Base-by-base conservation (phyloP, 202 grass and related monocot genomes). In the Eragrostis tef region DNA sequence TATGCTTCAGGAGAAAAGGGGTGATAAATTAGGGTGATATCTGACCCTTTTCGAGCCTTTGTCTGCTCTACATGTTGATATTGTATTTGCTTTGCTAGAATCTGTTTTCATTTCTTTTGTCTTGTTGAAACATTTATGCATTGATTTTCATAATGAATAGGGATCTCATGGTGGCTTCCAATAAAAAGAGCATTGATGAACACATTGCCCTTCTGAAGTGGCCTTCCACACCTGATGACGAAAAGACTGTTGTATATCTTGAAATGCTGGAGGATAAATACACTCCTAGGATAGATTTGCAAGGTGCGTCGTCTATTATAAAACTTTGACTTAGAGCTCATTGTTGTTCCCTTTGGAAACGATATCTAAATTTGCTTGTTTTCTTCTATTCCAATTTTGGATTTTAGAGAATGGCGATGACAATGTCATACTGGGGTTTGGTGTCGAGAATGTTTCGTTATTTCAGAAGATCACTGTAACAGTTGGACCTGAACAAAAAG, bases 351-450 rank as follows among this genome's bases (percentile, higher is more conserved):
- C n/a, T 80, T 81, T 51, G 47, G 25, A 84, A 85, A 85, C 51
- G 49, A 81, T 71, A 26, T 79, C 31, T 84, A 61, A 72, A 82
- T 31, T 31, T 31, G 29, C 29, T 31, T 31, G 17, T 67, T 45
- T 70, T 82, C 58, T 9, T 84, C 70, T 70, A 36, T 42, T 82
- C 67, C 17, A 29, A 70, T 77, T 60, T 82, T 48, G 44, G 52
- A 64, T 77, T 92, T 86, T 84, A 98, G 95, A 98, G 79, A 98
- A 94, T 73, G 90, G 90, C 12, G 92, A 98, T 84, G 95, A 98
- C 78, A 98, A 94, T 87, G 85, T 94, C 46, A 89, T 94, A 91
- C 77, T 98, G 77, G 95, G 92, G 12, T 94, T 98, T 91, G 95
- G 88, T 73, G 77, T 93, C 27, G 95, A 98, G 77, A 98, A 91